Conservation (phyloP, 1,139 yeast genomes). For the Entelexis paramagnoliae region DNA sequence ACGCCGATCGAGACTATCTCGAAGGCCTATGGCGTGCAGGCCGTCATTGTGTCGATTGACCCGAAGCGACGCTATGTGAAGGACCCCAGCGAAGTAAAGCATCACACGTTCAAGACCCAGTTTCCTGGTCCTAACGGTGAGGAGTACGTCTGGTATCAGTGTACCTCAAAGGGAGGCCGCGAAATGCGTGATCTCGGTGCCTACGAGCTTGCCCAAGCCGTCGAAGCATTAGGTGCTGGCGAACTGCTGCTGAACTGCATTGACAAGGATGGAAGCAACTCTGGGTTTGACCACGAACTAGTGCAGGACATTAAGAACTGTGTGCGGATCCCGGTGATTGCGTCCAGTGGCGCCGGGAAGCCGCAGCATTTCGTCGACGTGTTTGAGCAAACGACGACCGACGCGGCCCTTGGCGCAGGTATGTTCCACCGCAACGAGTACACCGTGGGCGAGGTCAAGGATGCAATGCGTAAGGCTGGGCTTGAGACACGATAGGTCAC, state of each 20-base stretch:
- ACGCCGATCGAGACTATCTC: constrained; percentile 90
- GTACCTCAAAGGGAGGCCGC: constrained; percentile 93
- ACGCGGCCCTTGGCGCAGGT: constrained; percentile 97
- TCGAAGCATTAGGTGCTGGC: constrained; percentile 94
- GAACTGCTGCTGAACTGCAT: constrained; percentile 85
- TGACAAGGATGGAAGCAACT: constrained; percentile 90
- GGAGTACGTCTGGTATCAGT: constrained; percentile 81
- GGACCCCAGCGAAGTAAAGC: constrained; percentile 50
- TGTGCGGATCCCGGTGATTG: constrained; percentile 84
- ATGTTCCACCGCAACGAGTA: constrained; percentile 93
- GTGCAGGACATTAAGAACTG: constrained; percentile 64
- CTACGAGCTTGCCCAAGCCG: constrained; percentile 72
- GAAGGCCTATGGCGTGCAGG: constrained; percentile 85
- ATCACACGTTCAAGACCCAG: constrained; percentile 47
- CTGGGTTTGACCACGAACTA: constrained; percentile 82
- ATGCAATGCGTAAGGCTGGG: constrained; percentile 44
- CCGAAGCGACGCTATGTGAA: constrained; percentile 75
- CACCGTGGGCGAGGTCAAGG: constrained; percentile 73
- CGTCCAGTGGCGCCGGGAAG: constrained; percentile 92
- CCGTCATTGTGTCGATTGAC: constrained; percentile 93
- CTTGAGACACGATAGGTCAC: constrained; percentile 26
- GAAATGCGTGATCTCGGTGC: constrained; percentile 86
- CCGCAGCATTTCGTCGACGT: constrained; percentile 87
- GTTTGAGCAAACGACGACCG: constrained; percentile 67
- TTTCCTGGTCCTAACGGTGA: constrained; percentile 77